Evolutionary conservation across 352 stramenopile species (phyloP).

Genomic region (Globisporangium irregulare): DNA sequence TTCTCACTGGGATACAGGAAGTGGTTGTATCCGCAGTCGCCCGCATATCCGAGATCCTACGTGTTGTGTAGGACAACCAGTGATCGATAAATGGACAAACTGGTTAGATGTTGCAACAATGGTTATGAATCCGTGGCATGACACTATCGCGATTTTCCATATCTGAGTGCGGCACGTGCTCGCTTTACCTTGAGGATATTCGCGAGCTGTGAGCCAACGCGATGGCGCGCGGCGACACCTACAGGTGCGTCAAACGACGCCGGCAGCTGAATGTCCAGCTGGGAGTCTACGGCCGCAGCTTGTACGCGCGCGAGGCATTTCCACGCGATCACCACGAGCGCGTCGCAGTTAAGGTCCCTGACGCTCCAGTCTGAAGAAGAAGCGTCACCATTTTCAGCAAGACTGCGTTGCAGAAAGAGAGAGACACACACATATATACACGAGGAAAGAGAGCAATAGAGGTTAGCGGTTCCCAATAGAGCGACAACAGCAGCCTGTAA

Average conservation of each 20-base stretch:
- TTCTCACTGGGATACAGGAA: constrained; percentile 87
- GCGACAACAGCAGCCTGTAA: neutral
- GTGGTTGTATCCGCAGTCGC: constrained; percentile 87
- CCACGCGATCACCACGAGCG: constrained; percentile 45
- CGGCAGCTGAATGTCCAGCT: constrained; percentile 28
- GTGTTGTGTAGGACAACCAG: neutral
- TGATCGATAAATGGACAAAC: neutral
- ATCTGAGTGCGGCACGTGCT: neutral
- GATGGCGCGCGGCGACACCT: constrained; percentile 72
- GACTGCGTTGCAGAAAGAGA: neutral
- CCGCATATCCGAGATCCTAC: constrained; percentile 74
- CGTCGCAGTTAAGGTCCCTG: constrained; percentile 37
- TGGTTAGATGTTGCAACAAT: neutral
- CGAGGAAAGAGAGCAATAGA: neutral
- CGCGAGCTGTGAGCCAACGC: constrained; percentile 67
- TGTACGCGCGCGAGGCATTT: constrained; percentile 43
- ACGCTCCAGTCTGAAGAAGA: constrained; percentile 18
- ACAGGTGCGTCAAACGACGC: constrained; percentile 23
- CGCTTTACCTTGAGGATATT: constrained; percentile 64
- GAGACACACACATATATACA: neutral
- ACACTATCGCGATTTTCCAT: neutral
- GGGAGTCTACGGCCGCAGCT: constrained; percentile 16
- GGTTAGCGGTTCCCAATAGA: neutral
- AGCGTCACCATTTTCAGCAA: neutral
- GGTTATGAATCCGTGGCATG: neutral